Percentiles rank a stretch among this genome's conserved stretches.
Conservation (phyloP, 805 yeast genomes). For the Crinitomyces ghanaensis region DNA sequence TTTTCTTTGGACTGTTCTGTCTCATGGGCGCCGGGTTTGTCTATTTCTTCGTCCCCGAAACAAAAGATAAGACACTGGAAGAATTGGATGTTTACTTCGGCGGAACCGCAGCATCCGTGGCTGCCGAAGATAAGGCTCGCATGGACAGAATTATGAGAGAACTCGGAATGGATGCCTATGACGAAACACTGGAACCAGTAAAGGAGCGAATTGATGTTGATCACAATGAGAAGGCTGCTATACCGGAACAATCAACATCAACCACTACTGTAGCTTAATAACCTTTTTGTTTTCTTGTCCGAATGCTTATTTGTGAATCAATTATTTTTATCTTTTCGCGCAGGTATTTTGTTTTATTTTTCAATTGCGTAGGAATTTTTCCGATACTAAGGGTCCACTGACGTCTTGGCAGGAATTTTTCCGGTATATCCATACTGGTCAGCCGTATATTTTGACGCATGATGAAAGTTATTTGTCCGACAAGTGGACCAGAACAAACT, state of each 20-base stretch:
- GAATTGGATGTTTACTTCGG: constrained; percentile 42
- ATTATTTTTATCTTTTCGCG: too few relatives aligned
- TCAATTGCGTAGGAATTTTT: too few relatives aligned
- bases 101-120: constrained; percentile 15
- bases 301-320: too few relatives aligned
- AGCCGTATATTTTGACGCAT: too few relatives aligned
- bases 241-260: constrained; percentile 13
- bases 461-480: too few relatives aligned
- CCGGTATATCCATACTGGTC: too few relatives aligned
- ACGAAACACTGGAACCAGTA: constrained; percentile 8
- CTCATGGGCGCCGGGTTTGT: constrained; percentile 16
- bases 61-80: constrained; percentile 60
- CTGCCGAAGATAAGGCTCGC: constrained; percentile 16
- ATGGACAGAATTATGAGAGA: constrained; percentile 16
- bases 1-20: constrained; percentile 23
- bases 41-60: constrained; percentile 52
- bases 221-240: constrained; percentile 9
- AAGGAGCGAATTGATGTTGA: constrained; percentile 7
- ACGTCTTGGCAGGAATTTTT: too few relatives aligned
- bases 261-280: too few relatives aligned
- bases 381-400: too few relatives aligned
- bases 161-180: constrained; percentile 15
- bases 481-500: too few relatives aligned
- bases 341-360: too few relatives aligned
- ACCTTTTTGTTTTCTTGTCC: too few relatives aligned